Evolutionary conservation across 164 flowering plant genomes (phyloP), one percentile per base, ranked within the genome.

Genomic region (Liquidambar formosana): DNA sequence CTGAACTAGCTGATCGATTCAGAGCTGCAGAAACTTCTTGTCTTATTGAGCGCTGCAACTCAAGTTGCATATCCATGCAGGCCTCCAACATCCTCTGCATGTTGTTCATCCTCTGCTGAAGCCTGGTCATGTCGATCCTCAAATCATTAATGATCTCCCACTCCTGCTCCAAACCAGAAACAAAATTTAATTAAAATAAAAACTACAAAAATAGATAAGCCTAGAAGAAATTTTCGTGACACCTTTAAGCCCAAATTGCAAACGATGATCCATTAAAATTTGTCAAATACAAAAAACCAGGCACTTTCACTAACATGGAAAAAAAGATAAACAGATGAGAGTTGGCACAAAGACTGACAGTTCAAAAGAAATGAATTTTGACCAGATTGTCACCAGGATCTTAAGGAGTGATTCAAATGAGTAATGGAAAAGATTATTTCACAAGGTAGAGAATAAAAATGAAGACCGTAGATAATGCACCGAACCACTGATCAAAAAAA

Each of bases 1-100:
- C 71, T 75, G 88, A 77, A 56, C 75, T 73, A 62, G 79, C 57
- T 13, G 90, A 65, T 33, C 95, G 86, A 74, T 92, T 93, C 53
- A 96, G 69, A 63, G 99, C 98, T 22, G 96, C 91, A 57, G 98
- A 90, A 38, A 93, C 92, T 77, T 93, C 97, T 70, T 92, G 98
- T 65, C 90, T 81, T 33, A 96, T 86, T 11, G 97, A 86, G 25
- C 99, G 95, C 73, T 93, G 99, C 83, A 96, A 75, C 90, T 96
- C 99, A 19, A 96, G 86, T 73, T 96, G 99, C 98, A 93, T 90
- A 63, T 96, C 95, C 94, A 96, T 96, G 85, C 99, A 96, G 27
- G 95, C 83, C 71, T 92, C 99, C 66, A 96, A 82, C 97, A 89
- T 91, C 75, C 88, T 86, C 81, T 96, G 98, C 97, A 96, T 88